These are phyloP conservation scores for Yamadazyma songkhlaensis DNA, from an alignment of 1,139 yeast genomes.

Conservation along the genomic window DNA sequence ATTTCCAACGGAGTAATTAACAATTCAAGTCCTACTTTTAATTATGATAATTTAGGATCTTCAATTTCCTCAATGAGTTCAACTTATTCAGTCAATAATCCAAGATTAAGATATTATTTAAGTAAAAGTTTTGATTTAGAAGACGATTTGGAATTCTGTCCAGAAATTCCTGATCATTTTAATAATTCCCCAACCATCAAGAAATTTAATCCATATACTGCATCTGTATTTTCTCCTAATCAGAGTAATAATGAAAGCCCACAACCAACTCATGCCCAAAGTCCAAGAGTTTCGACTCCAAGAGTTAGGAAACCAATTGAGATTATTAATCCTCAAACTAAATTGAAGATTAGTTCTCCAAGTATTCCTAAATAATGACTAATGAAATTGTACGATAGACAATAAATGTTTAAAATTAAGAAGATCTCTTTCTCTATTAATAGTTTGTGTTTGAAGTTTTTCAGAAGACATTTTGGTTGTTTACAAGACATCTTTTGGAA, in stretches of 20 bases:
- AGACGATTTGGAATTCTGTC: slow-evolving; percentile 67
- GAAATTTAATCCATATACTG: slow-evolving; percentile 61
- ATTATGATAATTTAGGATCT: slow-evolving; percentile 20
- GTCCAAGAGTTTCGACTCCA: slow-evolving; percentile 51
- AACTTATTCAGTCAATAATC: slow-evolving; percentile 39
- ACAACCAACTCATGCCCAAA: slow-evolving; percentile 10
- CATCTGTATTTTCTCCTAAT: slow-evolving; percentile 52
- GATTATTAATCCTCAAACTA: slow-evolving; percentile 77
- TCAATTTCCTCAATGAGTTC: slow-evolving; percentile 17
- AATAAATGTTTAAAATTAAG: slow-evolving; percentile 2
- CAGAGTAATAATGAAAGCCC: slow-evolving; percentile 4
- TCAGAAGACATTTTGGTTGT: not conserved
- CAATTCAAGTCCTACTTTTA: slow-evolving; percentile 30
- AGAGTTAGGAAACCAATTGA: slow-evolving; percentile 64
- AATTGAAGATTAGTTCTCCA: slow-evolving; percentile 62
- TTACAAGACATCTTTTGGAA: no score
- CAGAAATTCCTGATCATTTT: slow-evolving; percentile 43
- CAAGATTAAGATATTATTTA: slow-evolving; percentile 44
- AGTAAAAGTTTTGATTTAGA: slow-evolving; percentile 63
- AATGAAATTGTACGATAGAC: slow-evolving; percentile 9
- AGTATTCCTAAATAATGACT: slow-evolving; percentile 21
- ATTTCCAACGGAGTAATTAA: slow-evolving; percentile 13
- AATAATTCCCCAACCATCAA: slow-evolving; percentile 23
- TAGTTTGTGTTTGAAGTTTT: no score
- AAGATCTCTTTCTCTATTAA: not conserved